Evolutionary conservation across 2,329 filamentous ascomycete species (phyloP).

Genomic region (Colletotrichum theobromicola): DNA sequence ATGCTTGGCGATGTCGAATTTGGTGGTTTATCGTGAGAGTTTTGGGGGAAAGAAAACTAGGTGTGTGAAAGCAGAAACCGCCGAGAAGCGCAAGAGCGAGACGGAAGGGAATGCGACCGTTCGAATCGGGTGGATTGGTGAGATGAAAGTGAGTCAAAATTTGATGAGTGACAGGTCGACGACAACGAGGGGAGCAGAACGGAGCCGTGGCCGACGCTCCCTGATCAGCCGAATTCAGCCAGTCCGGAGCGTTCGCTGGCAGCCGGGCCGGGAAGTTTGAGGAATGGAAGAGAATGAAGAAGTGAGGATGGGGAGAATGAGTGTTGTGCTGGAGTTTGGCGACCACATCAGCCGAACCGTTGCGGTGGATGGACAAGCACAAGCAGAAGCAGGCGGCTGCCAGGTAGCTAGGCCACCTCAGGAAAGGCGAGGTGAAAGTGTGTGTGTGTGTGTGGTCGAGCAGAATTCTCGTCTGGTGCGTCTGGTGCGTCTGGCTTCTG

Average conservation of each 20-base stretch:
- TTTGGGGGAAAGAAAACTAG: neutral
- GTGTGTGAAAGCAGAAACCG: neutral
- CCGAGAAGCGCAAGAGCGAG: neutral
- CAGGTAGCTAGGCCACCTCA: neutral
- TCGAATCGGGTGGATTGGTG: neutral
- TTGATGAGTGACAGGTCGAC: neutral
- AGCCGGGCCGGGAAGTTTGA: neutral
- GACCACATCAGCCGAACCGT: neutral
- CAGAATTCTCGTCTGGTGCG: neutral
- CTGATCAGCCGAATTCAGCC: neutral
- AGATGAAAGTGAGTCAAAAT: conserved; percentile 15
- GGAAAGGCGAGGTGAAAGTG: neutral
- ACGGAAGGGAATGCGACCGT: neutral
- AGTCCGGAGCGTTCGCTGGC: neutral
- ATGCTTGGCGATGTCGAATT: neutral
- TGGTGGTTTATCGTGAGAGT: neutral
- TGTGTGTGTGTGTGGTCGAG: neutral
- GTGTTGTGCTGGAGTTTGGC: neutral
- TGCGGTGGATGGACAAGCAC: neutral
- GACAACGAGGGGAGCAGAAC: neutral
- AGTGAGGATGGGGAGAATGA: neutral
- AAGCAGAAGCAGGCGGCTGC: neutral
- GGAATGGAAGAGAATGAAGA: neutral
- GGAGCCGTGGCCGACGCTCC: neutral
- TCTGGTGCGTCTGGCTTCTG: neutral